Base-by-base conservation (phyloP, 345 rosid genomes). In the Ceriops decandra region DNA sequence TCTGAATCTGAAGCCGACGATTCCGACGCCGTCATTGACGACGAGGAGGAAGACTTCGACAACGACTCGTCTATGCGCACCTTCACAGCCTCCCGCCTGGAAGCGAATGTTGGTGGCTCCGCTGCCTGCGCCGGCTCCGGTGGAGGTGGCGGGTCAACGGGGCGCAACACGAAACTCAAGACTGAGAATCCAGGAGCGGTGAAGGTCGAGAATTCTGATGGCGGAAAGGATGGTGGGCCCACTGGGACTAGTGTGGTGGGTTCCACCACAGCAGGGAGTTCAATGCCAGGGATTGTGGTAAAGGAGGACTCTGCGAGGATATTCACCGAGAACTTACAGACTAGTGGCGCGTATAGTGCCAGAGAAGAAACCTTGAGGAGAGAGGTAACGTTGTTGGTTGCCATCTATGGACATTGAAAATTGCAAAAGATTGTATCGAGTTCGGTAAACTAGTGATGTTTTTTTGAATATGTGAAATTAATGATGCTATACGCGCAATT, bases 261-360 rank as follows among this genome's bases (percentile, higher is more conserved):
- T 36, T 70, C 79, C 47, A 63, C 76, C 26, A 68, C 74, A 21
- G 73, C 67, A 0, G 86, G 85, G 19, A 74, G 78, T 79, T 81
- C 90, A 10, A 53, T 71, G 10, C 71, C 84, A 7, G 92, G 95
- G 59, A 63, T 80, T 53, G 81, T 75, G 60, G 85, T 77, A 1
- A 95, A 87, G 80, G 99, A 91, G 68, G 99, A 88, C 57, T 78
- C 87, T 20, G 85, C 80, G 67, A 90, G 90, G 87, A 84, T 88
- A 75, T 82, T 90, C 80, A 87, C 98, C 0, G 99, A 92, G 77
- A 92, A 92, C 81, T 65, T 92, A 57, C 99, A 95, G 89, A 88
- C 97, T 7, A 88, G 95, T 61, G 99, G 99, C 2, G 99, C 99
- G 73, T 95, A 95, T 75, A 87, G 89, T 73, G 96, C 97, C 1